Conservation (phyloP, 345 rosid genomes). For the Populus nigra region DNA sequence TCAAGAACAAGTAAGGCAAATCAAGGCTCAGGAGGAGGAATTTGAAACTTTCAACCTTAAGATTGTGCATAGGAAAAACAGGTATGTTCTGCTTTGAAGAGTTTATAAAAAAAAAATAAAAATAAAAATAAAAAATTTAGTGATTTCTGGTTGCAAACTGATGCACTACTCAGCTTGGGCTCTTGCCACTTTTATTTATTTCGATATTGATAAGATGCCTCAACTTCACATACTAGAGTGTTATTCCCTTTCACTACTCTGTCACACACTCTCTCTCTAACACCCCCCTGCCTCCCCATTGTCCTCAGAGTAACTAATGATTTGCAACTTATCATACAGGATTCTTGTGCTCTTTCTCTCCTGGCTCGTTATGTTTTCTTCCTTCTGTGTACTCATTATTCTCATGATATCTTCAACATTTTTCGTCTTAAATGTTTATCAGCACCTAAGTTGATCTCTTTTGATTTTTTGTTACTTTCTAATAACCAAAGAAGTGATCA, state of each 20-base stretch:
- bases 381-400: background rate
- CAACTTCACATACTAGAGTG: background rate
- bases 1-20: conserved; percentile 96
- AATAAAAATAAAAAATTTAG: background rate
- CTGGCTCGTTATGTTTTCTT: background rate
- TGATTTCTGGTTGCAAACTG: conserved; percentile 14
- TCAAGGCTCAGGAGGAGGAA: conserved; percentile 95
- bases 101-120: background rate
- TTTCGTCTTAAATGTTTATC: background rate
- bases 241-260: background rate
- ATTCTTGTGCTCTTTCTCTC: background rate
- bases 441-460: background rate
- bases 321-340: background rate
- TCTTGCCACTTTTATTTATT: background rate
- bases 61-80: conserved; percentile 97
- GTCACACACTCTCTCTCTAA: background rate
- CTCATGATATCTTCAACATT: background rate
- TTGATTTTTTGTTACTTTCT: background rate
- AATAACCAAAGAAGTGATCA: background rate
- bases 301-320: background rate
- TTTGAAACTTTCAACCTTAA: conserved; percentile 96
- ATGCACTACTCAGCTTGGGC: background rate
- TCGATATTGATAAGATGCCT: background rate
- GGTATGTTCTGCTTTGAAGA: conserved; percentile 43
- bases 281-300: background rate